Conservation (phyloP, 176 grass and related monocot genomes). For the Eremochloa ophiuroides region DNA sequence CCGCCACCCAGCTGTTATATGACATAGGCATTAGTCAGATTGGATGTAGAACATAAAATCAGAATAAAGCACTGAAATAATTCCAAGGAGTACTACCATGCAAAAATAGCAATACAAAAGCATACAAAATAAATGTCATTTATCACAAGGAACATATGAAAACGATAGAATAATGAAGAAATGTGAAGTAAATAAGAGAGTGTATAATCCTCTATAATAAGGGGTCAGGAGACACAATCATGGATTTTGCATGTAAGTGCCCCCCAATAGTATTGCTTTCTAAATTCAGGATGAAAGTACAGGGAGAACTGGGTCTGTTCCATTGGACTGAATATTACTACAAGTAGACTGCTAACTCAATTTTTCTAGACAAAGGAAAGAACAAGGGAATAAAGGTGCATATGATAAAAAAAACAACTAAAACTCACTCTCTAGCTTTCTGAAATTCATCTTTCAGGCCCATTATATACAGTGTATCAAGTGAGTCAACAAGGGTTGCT, state of each 20-base stretch:
- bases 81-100: slow-evolving; percentile 12
- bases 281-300: slow-evolving; percentile 7
- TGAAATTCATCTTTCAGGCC: slow-evolving; percentile 94
- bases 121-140: slow-evolving; percentile 5
- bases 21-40: slow-evolving; percentile 28
- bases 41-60: slow-evolving; percentile 19
- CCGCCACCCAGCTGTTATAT: slow-evolving; percentile 86
- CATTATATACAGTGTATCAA: slow-evolving; percentile 98
- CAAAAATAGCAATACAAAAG: not conserved
- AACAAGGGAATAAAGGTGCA: not conserved
- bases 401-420: slow-evolving; percentile 20
- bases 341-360: not conserved
- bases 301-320: not conserved
- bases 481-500: slow-evolving; percentile 88
- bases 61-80: slow-evolving; percentile 16
- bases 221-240: not conserved
- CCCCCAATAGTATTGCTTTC: slow-evolving; percentile 9
- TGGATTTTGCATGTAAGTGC: slow-evolving; percentile 10
- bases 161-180: slow-evolving; percentile 3
- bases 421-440: slow-evolving; percentile 94
- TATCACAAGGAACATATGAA: slow-evolving; percentile 7
- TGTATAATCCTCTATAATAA: not conserved
- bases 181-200: slow-evolving; percentile 12
- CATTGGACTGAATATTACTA: slow-evolving; percentile 15
- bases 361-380: not conserved